These are phyloP conservation scores for Flaveria trinervia DNA, from an alignment of 129 eudicot genomes.

Conservation along the genomic window DNA sequence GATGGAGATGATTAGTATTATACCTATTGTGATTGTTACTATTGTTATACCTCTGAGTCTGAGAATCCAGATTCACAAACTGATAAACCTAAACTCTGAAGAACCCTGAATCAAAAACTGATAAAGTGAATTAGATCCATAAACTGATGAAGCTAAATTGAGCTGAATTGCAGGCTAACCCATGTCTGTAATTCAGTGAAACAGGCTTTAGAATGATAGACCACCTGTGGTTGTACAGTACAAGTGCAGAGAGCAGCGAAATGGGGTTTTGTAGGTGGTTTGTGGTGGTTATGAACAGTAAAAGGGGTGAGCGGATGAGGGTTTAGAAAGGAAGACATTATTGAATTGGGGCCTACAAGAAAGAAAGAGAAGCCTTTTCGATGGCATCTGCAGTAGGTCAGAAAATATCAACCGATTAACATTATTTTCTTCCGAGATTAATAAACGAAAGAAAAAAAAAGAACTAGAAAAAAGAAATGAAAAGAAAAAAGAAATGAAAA, in stretches of 20 bases:
- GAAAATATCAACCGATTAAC: not conserved
- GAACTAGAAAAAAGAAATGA: too few species aligned
- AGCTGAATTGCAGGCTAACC: conserved; percentile 17
- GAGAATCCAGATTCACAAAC: conserved; percentile 66
- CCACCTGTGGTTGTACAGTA: not conserved
- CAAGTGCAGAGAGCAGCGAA: not conserved
- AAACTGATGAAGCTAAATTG: not conserved
- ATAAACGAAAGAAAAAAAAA: too few species aligned
- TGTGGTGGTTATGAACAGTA: conserved; percentile 9
- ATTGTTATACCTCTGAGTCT: conserved; percentile 46
- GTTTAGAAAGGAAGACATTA: not conserved
- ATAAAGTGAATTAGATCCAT: not conserved
- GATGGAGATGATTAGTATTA: conserved; percentile 26
- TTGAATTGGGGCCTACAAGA: not conserved
- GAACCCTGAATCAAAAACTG: too few species aligned
- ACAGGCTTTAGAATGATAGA: conserved; percentile 23
- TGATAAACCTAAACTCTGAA: too few species aligned
- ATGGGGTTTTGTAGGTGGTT: conserved; percentile 5
- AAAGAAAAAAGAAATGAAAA: too few species aligned
- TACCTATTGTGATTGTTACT: not conserved
- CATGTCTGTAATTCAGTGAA: not conserved
- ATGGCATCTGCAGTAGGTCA: not conserved
- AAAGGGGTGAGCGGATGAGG: not conserved
- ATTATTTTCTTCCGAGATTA: too few species aligned
- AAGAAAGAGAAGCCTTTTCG: not conserved